Percentiles rank a stretch among this genome's conserved stretches.
Evolutionary conservation across 2,329 filamentous ascomycete genomes (phyloP).

Genomic region (Graphiopsis chlorocephala): DNA sequence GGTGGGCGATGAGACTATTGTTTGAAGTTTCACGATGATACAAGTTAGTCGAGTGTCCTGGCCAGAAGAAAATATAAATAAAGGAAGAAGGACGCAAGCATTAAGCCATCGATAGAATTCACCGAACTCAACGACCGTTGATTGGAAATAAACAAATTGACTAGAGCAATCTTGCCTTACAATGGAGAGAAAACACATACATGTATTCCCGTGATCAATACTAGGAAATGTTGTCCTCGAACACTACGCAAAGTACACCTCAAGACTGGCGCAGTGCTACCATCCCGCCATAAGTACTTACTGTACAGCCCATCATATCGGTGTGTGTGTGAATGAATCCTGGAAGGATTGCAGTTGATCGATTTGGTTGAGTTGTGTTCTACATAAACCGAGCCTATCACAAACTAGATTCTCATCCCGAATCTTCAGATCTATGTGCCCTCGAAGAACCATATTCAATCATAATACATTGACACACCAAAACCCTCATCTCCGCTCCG

Average conservation of each 20-base stretch:
- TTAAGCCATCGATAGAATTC: background rate
- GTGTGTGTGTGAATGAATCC: background rate
- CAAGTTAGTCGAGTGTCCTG: too few species aligned
- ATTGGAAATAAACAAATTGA: background rate
- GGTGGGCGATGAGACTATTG: constrained; percentile 30
- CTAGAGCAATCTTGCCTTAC: background rate
- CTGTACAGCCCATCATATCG: background rate
- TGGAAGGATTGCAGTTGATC: background rate
- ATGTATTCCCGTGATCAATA: background rate
- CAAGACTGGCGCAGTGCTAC: background rate
- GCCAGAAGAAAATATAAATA: too few species aligned
- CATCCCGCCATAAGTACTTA: background rate
- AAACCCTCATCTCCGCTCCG: background rate
- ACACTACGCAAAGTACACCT: background rate
- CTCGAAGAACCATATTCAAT: background rate
- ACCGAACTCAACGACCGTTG: background rate
- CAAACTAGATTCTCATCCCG: background rate
- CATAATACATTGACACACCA: background rate
- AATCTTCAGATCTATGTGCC: background rate
- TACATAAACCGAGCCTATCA: background rate
- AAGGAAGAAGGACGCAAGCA: background rate
- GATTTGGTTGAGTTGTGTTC: background rate
- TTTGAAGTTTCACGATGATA: background rate
- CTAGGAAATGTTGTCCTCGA: too few species aligned
- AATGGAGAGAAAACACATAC: background rate